Conservation (phyloP, 2,329 filamentous ascomycete species). For the Aspergillus ustus region DNA sequence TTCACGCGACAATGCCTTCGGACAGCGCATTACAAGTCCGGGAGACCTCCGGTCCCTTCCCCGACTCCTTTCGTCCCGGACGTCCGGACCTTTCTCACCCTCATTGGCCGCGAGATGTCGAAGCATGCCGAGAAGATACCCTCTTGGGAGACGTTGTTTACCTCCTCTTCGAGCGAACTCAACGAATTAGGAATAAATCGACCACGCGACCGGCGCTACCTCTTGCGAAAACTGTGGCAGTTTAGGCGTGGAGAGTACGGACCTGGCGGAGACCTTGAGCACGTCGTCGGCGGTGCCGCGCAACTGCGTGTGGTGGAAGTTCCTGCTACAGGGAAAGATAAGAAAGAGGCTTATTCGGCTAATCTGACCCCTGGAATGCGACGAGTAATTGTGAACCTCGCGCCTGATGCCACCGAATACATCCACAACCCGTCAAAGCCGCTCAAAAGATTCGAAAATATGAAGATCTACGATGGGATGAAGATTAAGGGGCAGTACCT, state of each 20-base stretch:
- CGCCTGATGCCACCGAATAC: constrained; percentile 60
- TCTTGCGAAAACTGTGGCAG: constrained; percentile 84
- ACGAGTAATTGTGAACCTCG: constrained; percentile 65
- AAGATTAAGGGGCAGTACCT: constrained; percentile 78
- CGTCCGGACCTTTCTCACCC: constrained; percentile 79
- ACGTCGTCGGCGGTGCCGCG: constrained; percentile 68
- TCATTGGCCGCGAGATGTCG: constrained; percentile 86
- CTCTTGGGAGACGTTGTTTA: constrained; percentile 89
- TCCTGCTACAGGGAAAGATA: constrained; percentile 41
- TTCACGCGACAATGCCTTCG: constrained; percentile 42
- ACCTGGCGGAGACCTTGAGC: constrained; percentile 77
- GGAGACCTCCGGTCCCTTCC: constrained; percentile 59
- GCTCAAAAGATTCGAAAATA: constrained; percentile 63
- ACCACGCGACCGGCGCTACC: constrained; percentile 77
- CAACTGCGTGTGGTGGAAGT: constrained; percentile 64
- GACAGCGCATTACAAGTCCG: constrained; percentile 47
- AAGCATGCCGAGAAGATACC: constrained; percentile 85
- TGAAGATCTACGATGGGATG: constrained; percentile 69
- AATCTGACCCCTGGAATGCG: constrained; percentile 59
- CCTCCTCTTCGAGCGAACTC: constrained; percentile 75
- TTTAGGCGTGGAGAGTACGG: constrained; percentile 80
- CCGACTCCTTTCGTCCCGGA: constrained; percentile 88
- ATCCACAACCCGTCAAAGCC: constrained; percentile 48
- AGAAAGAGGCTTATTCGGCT: constrained; percentile 49
- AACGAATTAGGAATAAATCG: constrained; percentile 86